Evolutionary conservation across 2,329 filamentous ascomycete genomes (phyloP), one percentile per base, ranked within the genome.

Genomic region (Cladosporium oxysporum): DNA sequence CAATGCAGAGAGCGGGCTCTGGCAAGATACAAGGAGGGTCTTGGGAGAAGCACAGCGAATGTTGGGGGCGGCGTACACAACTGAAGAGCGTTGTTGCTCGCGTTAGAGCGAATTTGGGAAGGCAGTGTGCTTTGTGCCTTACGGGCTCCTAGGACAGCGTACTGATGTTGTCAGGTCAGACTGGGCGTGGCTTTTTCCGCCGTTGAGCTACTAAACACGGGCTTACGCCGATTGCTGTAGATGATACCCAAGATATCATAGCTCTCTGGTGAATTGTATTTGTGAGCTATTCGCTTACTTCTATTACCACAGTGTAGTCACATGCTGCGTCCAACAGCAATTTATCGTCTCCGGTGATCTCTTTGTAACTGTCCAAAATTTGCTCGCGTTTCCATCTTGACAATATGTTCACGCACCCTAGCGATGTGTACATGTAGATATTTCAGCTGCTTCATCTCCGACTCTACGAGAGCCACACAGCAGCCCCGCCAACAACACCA

Each of bases 21-120:
- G 75, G 80, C 78, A 64, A 86, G 87, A 70, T 96, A 93, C 76
- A 94, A 93, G 77, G 82, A 81, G 44, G 88, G 86, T 0, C 77
- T 88, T 62, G 84, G 83, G 37, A 81, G 82, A 71, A 78, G 80
- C 28, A 86, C 80, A 35, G 81, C 83, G 44, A 75, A 76, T 68
- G 72, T 75, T 57, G 74, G 74, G 26, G 74, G 74, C 37, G 74
- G 74, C 2, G 74, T 75, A 53, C 74, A 76, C 66, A 75, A 74
- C 67, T 76, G 58, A 66, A 26, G 21, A 26, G 44, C 28, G 52
- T 23, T 33, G 5, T 41, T n/a, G 16, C 16, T n/a, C 21, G 26
- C n/a, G n/a, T 49, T 23, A 5, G 49, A 28, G 11, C 3, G 21
- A n/a, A 1, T 7, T 52, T 52, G 49, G 21, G 49, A 28, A 28